These are phyloP conservation scores for Phytophthora cactorum DNA, from an alignment of 352 stramenopile genomes.

Conservation along the genomic window DNA sequence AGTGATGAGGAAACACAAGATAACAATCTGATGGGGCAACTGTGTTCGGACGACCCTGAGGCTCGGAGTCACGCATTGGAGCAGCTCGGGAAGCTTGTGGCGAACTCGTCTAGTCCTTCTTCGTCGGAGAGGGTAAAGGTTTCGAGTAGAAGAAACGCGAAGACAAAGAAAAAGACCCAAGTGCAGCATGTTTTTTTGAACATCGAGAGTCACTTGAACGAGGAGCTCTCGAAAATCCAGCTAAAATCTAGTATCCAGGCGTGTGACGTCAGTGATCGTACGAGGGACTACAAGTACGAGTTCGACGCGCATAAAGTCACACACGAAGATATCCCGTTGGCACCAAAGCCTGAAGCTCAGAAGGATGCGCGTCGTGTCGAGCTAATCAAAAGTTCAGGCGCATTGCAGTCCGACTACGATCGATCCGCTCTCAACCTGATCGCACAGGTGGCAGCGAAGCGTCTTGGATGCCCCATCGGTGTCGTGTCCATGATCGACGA, in stretches of 20 bases:
- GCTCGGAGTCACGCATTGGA: slow-evolving; percentile 52
- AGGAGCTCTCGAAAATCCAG: slow-evolving; percentile 34
- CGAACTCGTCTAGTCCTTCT: slow-evolving; percentile 19
- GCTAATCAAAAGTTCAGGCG: slow-evolving; percentile 52
- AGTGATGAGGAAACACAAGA: slow-evolving; percentile 14
- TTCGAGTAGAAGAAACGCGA: no score
- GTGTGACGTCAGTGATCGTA: slow-evolving; percentile 41
- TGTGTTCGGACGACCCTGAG: slow-evolving; percentile 51
- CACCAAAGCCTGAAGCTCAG: slow-evolving; percentile 40
- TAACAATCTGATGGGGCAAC: slow-evolving; percentile 39
- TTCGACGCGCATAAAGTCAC: slow-evolving; percentile 44
- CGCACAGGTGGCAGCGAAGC: slow-evolving; percentile 56
- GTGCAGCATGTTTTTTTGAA: slow-evolving; percentile 38
- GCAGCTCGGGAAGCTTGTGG: slow-evolving; percentile 49
- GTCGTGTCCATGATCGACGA: slow-evolving; percentile 70
- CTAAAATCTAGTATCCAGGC: slow-evolving; percentile 24
- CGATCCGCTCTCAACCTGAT: slow-evolving; percentile 56
- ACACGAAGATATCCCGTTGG: slow-evolving; percentile 50
- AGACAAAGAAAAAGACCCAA: slow-evolving; percentile 19
- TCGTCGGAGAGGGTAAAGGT: slow-evolving; percentile 6
- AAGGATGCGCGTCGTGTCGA: slow-evolving; percentile 56
- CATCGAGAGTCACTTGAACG: slow-evolving; percentile 51
- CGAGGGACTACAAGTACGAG: slow-evolving; percentile 57
- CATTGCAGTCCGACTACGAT: slow-evolving; percentile 52
- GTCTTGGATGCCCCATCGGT: slow-evolving; percentile 58